Conservation (phyloP, 2,329 filamentous ascomycete genomes). For the Fusarium anthophilum region DNA sequence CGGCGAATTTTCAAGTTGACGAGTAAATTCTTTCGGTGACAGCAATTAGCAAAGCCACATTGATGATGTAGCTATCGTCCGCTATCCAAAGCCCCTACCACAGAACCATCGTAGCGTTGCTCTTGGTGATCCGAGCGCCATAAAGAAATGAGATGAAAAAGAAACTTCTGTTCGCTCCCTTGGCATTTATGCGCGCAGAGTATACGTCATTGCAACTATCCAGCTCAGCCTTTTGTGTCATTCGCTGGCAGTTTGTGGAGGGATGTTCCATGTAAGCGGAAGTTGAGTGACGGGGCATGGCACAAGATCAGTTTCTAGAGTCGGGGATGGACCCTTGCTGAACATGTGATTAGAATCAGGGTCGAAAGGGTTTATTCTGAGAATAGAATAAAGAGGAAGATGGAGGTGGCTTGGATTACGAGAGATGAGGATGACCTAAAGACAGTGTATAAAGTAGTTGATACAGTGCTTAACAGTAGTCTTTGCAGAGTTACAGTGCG, state of each 20-base stretch:
- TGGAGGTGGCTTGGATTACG: slow-evolving; percentile 25
- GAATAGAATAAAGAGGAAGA: slow-evolving; percentile 22
- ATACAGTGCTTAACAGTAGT: not conserved
- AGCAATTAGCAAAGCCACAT: slow-evolving; percentile 24
- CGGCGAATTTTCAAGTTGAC: not conserved
- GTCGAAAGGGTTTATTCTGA: not conserved
- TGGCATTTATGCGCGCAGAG: slow-evolving; percentile 20
- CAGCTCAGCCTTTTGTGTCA: slow-evolving; percentile 5
- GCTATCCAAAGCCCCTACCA: not conserved
- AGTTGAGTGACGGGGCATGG: slow-evolving; percentile 5
- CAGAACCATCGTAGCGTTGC: not conserved
- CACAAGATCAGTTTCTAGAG: slow-evolving; percentile 5
- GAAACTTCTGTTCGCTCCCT: not conserved
- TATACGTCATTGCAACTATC: slow-evolving; percentile 20
- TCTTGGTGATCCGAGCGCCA: not conserved
- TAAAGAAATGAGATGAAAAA: not conserved
- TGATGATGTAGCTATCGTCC: slow-evolving; percentile 24
- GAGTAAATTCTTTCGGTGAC: not conserved
- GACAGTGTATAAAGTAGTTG: not conserved
- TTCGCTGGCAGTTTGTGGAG: slow-evolving; percentile 6
- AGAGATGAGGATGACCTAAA: slow-evolving; percentile 8
- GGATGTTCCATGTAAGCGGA: slow-evolving; percentile 25
- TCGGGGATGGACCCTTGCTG: not conserved
- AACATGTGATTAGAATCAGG: slow-evolving; percentile 21
- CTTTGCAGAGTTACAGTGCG: not conserved